Evolutionary conservation across 306 rosid genomes (phyloP).

Genomic region (Vachellia pachyceras): DNA sequence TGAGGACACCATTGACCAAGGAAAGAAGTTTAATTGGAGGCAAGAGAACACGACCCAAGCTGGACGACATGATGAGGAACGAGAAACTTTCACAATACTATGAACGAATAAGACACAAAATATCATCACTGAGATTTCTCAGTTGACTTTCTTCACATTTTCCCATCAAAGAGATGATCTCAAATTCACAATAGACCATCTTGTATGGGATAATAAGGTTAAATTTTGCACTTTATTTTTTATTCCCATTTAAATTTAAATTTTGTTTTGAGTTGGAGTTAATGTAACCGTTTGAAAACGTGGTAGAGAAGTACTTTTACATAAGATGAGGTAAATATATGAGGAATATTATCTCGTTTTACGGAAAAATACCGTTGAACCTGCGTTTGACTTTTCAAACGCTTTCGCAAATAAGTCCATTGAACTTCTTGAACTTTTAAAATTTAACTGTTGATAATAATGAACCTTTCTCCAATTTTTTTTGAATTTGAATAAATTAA

Average conservation of each 20-base stretch:
- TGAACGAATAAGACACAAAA: constrained; percentile 37
- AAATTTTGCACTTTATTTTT: neutral
- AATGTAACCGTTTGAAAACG: too few species aligned
- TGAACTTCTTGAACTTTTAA: too few species aligned
- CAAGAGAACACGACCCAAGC: neutral
- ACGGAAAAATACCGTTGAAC: too few species aligned
- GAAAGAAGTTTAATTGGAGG: neutral
- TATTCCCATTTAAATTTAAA: too few species aligned
- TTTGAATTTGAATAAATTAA: too few species aligned
- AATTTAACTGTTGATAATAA: too few species aligned
- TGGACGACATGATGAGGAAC: neutral
- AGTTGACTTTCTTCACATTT: constrained; percentile 53
- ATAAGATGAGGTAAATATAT: too few species aligned
- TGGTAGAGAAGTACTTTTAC: too few species aligned
- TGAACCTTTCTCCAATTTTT: neutral
- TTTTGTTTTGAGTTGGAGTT: neutral
- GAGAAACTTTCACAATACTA: constrained; percentile 9
- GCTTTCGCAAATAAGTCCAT: too few species aligned
- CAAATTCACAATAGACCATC: neutral
- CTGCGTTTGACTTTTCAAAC: too few species aligned
- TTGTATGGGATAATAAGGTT: neutral
- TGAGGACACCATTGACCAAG: constrained; percentile 34
- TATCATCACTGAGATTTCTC: constrained; percentile 35
- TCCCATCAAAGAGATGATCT: neutral
- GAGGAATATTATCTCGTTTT: too few species aligned